A percentile compares a stretch with the other conserved stretches of the same genome.
Evolutionary conservation across 257 asterid species (phyloP).

Genomic region (Nicotiana tomentosiformis): DNA sequence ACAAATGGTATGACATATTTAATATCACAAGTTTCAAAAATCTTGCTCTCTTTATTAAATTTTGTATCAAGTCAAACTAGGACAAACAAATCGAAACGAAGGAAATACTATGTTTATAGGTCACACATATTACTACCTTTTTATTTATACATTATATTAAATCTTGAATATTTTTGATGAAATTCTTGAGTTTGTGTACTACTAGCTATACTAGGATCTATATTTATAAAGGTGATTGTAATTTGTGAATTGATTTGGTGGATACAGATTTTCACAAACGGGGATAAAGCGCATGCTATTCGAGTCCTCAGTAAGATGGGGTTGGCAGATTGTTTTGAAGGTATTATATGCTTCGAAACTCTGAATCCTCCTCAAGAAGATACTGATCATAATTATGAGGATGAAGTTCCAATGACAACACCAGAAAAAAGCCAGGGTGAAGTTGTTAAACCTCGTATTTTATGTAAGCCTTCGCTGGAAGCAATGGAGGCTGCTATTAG

Average conservation of each 20-base stretch:
- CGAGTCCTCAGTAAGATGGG: slow-evolving; percentile 60
- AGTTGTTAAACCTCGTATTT: slow-evolving; percentile 12
- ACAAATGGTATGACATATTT: no score
- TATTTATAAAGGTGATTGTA: not conserved
- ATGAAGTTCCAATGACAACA: not conserved
- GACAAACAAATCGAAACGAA: no score
- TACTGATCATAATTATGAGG: not conserved
- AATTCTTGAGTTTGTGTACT: no score
- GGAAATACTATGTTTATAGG: no score
- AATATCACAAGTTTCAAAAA: no score
- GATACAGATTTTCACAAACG: slow-evolving; percentile 70
- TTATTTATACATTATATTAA: no score
- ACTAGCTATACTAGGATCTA: not conserved
- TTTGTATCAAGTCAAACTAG: no score
- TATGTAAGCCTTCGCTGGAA: slow-evolving; percentile 72
- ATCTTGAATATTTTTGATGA: no score
- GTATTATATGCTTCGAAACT: slow-evolving; percentile 81
- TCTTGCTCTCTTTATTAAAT: no score
- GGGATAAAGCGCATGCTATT: slow-evolving; percentile 64
- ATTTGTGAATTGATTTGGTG: not conserved
- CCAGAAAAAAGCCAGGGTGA: not conserved
- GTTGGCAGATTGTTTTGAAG: slow-evolving; percentile 84
- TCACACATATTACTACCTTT: no score
- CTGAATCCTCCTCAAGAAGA: slow-evolving; percentile 43
- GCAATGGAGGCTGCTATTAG: slow-evolving; percentile 71